phyloP scores from a whole-genome alignment of 768 basidiomycete species.

The Naganishia vishniacii region DNA sequence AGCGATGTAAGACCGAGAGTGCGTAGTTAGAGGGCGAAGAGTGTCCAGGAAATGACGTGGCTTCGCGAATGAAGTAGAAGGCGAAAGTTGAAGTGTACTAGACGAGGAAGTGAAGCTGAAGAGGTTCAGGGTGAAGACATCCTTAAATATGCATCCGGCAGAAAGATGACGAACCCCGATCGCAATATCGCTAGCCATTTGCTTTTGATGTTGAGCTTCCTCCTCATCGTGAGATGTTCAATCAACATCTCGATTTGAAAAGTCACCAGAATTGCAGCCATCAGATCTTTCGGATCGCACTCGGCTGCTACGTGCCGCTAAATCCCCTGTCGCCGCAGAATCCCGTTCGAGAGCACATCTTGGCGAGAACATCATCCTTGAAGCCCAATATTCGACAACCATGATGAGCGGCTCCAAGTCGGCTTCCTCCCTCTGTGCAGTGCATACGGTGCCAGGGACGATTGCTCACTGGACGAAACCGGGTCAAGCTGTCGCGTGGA shows the following conservation, averaged over 20 bases:
- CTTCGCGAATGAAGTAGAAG: too few species aligned
- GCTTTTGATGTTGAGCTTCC: background rate
- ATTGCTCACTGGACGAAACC: constrained; percentile 12
- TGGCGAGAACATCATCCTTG: background rate
- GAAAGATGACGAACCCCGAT: background rate
- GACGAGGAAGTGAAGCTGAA: background rate
- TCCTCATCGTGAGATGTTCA: background rate
- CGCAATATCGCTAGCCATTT: too few species aligned
- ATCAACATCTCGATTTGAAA: background rate
- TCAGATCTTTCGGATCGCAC: too few species aligned
- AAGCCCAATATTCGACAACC: background rate
- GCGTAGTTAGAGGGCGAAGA: too few species aligned
- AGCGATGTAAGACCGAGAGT: too few species aligned
- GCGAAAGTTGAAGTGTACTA: too few species aligned
- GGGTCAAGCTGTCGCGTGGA: constrained; percentile 3
- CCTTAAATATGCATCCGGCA: background rate
- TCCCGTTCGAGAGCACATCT: too few species aligned
- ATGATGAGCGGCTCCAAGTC: background rate
- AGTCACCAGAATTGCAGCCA: too few species aligned
- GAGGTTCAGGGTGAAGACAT: background rate
- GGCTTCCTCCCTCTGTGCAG: background rate
- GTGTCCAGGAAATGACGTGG: too few species aligned
- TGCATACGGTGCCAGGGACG: background rate
- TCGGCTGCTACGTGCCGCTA: too few species aligned
- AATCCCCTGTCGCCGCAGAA: too few species aligned